Evolutionary conservation across 345 rosid species (phyloP).

Genomic region (Crucihimalaya himalaica): DNA sequence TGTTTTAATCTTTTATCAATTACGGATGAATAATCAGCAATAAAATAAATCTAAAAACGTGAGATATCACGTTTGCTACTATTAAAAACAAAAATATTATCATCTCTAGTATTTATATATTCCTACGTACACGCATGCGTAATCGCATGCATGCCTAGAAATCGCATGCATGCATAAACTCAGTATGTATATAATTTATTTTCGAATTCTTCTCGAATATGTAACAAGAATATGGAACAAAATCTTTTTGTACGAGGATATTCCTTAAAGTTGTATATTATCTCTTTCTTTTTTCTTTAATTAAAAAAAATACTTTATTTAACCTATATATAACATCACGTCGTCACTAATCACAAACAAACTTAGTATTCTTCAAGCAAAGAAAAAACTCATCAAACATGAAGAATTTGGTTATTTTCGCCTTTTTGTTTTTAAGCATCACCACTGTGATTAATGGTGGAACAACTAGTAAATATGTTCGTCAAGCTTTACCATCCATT

Average conservation of each 20-base stretch:
- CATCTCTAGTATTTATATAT: no score
- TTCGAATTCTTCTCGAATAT: no score
- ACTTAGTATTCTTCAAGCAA: neutral
- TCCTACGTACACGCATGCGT: no score
- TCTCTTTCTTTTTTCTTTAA: neutral
- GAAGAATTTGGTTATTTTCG: neutral
- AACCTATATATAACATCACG: neutral
- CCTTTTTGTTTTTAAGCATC: neutral
- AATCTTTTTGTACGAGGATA: neutral
- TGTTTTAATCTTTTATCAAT: no score
- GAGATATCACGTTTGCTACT: no score
- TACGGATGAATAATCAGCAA: no score
- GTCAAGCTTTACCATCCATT: neutral
- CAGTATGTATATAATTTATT: no score
- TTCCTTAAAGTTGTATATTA: neutral
- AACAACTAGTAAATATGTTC: constrained; percentile 18
- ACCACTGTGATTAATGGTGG: constrained; percentile 16
- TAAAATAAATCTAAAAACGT: no score
- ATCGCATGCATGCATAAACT: no score
- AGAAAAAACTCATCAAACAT: neutral
- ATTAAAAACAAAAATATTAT: no score
- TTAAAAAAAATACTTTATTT: neutral
- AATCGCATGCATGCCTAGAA: no score
- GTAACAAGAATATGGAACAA: neutral
- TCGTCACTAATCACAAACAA: no score